phyloP scores from a whole-genome alignment of 805 yeast species.

The Saturnispora besseyi region DNA sequence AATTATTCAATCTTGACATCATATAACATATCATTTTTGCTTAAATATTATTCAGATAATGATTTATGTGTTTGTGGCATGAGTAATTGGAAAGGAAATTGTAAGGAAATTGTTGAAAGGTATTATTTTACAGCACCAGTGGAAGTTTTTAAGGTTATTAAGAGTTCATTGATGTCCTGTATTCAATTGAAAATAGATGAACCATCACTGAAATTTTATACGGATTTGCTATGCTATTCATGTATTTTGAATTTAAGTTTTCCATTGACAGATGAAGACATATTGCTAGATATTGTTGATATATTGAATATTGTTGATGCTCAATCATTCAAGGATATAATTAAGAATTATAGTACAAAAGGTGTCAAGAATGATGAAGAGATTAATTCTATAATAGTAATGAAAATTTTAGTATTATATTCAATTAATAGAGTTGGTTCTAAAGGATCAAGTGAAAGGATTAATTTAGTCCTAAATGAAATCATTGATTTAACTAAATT shows the following conservation, averaged over 20 bases:
- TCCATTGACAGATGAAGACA: slow-evolving; percentile 7
- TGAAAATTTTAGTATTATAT: slow-evolving; percentile 2
- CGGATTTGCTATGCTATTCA: slow-evolving; percentile 14
- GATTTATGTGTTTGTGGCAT: slow-evolving; percentile 46
- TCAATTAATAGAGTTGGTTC: background rate
- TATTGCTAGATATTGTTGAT: slow-evolving; percentile 6
- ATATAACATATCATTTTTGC: slow-evolving; percentile 28
- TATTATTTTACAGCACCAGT: slow-evolving; percentile 30
- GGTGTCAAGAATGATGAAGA: slow-evolving; percentile 1
- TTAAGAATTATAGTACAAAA: slow-evolving; percentile 1
- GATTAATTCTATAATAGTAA: background rate
- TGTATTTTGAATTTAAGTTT: slow-evolving; percentile 11
- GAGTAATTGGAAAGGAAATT: slow-evolving; percentile 43
- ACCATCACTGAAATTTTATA: slow-evolving; percentile 11
- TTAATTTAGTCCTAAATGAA: background rate
- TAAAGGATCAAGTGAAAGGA: background rate
- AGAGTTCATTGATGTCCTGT: slow-evolving; percentile 14
- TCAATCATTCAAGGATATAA: slow-evolving; percentile 2
- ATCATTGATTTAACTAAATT: slow-evolving; percentile 1
- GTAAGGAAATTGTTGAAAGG: slow-evolving; percentile 34
- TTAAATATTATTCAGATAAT: slow-evolving; percentile 39
- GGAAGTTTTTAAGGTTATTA: slow-evolving; percentile 16
- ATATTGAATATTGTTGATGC: slow-evolving; percentile 7
- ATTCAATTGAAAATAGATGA: slow-evolving; percentile 13
- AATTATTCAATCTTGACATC: slow-evolving; percentile 15